These are phyloP conservation scores for Penicillium verhagenii DNA, from an alignment of 495 filamentous ascomycete genomes.

Conservation along the genomic window DNA sequence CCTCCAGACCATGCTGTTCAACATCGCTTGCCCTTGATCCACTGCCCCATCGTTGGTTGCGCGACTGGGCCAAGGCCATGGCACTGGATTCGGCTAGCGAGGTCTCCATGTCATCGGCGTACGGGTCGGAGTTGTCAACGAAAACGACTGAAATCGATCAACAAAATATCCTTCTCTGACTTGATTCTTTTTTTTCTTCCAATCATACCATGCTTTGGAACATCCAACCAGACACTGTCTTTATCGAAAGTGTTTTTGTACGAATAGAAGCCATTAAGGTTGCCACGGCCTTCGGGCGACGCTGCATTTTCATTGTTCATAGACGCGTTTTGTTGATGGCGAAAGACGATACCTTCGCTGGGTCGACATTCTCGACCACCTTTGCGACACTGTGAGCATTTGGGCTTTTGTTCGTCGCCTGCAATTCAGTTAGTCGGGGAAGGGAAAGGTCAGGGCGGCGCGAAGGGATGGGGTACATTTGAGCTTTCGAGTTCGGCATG, in stretches of 20 bases:
- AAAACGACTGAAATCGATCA: slow-evolving; percentile 53
- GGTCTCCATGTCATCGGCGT: slow-evolving; percentile 51
- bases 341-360: slow-evolving; percentile 63
- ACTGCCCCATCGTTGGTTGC: slow-evolving; percentile 32
- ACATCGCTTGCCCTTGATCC: slow-evolving; percentile 34
- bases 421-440: slow-evolving; percentile 12
- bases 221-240: slow-evolving; percentile 61
- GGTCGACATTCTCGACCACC: slow-evolving; percentile 60
- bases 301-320: slow-evolving; percentile 54
- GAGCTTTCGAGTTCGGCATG: slow-evolving; percentile 62
- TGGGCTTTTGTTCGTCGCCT: slow-evolving; percentile 57
- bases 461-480: slow-evolving; percentile 46
- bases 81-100: slow-evolving; percentile 34
- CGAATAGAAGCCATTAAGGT: slow-evolving; percentile 63
- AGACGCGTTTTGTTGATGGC: slow-evolving; percentile 72
- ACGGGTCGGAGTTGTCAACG: slow-evolving; percentile 62
- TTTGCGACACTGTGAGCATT: slow-evolving; percentile 59
- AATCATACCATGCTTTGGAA: slow-evolving; percentile 54
- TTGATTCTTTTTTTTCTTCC: not conserved
- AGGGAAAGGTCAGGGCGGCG: not conserved
- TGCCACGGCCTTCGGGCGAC: slow-evolving; percentile 40
- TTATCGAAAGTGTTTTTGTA: slow-evolving; percentile 68
- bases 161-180: not conserved
- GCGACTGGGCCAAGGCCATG: slow-evolving; percentile 28
- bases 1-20: slow-evolving; percentile 52